Evolutionary conservation across 441 rosid species (phyloP).

Genomic region (Metrosideros polymorpha): DNA sequence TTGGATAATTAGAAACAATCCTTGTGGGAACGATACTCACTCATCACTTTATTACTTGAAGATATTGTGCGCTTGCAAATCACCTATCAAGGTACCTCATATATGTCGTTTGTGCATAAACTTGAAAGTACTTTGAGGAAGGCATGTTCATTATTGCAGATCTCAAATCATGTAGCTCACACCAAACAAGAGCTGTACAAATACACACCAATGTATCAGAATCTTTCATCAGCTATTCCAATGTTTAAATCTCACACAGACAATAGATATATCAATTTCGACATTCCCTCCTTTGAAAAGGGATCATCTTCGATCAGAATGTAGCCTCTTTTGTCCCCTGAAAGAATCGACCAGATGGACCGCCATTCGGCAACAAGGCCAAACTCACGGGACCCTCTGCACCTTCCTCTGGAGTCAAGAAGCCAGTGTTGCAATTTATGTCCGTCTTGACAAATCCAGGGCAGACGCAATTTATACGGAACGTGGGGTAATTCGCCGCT

Average conservation of each 20-base stretch:
- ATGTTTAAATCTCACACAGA: not conserved
- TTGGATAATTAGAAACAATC: no score
- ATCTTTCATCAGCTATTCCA: not conserved
- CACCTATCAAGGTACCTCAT: no score
- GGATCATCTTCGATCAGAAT: not conserved
- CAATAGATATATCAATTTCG: not conserved
- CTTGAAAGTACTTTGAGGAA: not conserved
- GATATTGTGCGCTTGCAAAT: no score
- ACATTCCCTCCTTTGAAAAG: not conserved
- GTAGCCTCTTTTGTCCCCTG: not conserved
- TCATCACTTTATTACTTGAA: no score
- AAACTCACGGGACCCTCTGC: slow-evolving; percentile 7
- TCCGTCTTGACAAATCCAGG: slow-evolving; percentile 37
- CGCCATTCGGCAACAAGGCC: not conserved
- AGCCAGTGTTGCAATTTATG: slow-evolving; percentile 10
- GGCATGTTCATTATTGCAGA: not conserved
- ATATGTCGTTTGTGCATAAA: no score
- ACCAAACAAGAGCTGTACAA: not conserved
- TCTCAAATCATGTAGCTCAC: not conserved
- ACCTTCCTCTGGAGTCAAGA: slow-evolving; percentile 10
- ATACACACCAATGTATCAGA: not conserved
- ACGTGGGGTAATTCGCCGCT: slow-evolving; percentile 13
- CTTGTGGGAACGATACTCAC: no score
- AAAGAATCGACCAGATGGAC: not conserved
- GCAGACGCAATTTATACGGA: slow-evolving; percentile 21